These are phyloP conservation scores for Obba rivulosa DNA, from an alignment of 768 basidiomycete species.

Conservation along the genomic window DNA sequence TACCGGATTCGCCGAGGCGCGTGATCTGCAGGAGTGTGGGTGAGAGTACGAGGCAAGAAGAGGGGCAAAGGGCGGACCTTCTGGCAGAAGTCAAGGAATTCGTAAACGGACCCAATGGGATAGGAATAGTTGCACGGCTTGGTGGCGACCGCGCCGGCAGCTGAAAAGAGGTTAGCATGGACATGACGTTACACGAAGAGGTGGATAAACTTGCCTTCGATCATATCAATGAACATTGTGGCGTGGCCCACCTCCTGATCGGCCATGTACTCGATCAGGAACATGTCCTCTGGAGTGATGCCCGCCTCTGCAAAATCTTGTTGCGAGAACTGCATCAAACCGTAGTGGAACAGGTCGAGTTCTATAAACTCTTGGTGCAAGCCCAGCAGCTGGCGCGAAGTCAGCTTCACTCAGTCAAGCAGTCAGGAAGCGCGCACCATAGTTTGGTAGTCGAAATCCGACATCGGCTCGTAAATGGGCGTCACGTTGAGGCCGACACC, in stretches of 20 bases:
- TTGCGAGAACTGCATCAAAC: slow-evolving; percentile 45
- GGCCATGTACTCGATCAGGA: slow-evolving; percentile 57
- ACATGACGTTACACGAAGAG: not conserved
- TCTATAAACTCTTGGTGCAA: slow-evolving; percentile 65
- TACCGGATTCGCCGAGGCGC: slow-evolving; percentile 52
- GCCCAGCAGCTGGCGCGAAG: slow-evolving; percentile 37
- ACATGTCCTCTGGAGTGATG: slow-evolving; percentile 46
- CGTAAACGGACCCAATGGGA: slow-evolving; percentile 49
- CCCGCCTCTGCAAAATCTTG: slow-evolving; percentile 54
- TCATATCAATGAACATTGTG: slow-evolving; percentile 44
- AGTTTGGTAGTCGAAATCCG: slow-evolving; percentile 48
- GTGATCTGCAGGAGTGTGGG: slow-evolving; percentile 30
- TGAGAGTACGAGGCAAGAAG: not conserved
- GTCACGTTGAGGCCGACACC: slow-evolving; percentile 24
- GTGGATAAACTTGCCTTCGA: slow-evolving; percentile 29
- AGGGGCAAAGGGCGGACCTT: slow-evolving; percentile 26
- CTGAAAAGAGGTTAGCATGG: not conserved
- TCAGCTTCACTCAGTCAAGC: not conserved
- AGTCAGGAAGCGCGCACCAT: slow-evolving; percentile 24
- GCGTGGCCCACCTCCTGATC: slow-evolving; percentile 64
- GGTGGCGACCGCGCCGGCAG: slow-evolving; percentile 32
- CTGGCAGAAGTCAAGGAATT: slow-evolving; percentile 58
- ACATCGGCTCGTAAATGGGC: slow-evolving; percentile 29
- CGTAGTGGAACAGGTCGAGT: slow-evolving; percentile 53
- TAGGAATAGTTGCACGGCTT: slow-evolving; percentile 55